These are phyloP conservation scores for Elaeis guineensis DNA, from an alignment of 176 grass and related monocot genomes.

Conservation along the genomic window DNA sequence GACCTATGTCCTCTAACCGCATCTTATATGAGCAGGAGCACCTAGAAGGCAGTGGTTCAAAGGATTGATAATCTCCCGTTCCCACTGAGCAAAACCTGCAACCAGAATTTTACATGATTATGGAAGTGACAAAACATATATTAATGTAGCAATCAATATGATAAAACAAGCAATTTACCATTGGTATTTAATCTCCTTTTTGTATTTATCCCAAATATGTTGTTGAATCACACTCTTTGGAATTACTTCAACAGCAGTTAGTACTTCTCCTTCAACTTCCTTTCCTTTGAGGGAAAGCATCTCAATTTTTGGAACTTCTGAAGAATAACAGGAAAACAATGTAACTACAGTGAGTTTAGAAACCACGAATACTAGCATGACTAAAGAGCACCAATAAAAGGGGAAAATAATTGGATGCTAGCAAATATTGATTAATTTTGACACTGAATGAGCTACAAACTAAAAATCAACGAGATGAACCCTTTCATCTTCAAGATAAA, in stretches of 20 bases:
- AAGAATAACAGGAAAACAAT: neutral
- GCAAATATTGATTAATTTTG: too few species aligned
- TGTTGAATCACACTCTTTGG: constrained; percentile 54
- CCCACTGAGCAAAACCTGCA: constrained; percentile 59
- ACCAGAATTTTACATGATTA: constrained; percentile 8
- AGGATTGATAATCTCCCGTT: constrained; percentile 40
- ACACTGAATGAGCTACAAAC: too few species aligned
- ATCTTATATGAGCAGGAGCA: constrained; percentile 64
- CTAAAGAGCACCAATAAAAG: too few species aligned
- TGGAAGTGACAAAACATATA: too few species aligned
- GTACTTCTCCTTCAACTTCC: constrained; percentile 70
- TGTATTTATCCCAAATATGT: constrained; percentile 84
- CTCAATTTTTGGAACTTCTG: constrained; percentile 78
- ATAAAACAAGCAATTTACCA: constrained; percentile 39
- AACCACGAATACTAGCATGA: too few species aligned
- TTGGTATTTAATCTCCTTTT: constrained; percentile 88
- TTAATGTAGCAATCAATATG: neutral
- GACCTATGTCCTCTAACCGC: constrained; percentile 85
- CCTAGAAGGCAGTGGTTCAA: constrained; percentile 57
- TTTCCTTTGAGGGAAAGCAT: constrained; percentile 69
- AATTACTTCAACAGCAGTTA: constrained; percentile 61
- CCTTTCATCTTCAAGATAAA: too few species aligned
- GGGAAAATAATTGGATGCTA: too few species aligned
- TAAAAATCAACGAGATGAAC: too few species aligned
- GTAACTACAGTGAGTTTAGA: too few species aligned